phyloP scores from a whole-genome alignment of 345 rosid genomes.

The Hirschfeldia incana region DNA sequence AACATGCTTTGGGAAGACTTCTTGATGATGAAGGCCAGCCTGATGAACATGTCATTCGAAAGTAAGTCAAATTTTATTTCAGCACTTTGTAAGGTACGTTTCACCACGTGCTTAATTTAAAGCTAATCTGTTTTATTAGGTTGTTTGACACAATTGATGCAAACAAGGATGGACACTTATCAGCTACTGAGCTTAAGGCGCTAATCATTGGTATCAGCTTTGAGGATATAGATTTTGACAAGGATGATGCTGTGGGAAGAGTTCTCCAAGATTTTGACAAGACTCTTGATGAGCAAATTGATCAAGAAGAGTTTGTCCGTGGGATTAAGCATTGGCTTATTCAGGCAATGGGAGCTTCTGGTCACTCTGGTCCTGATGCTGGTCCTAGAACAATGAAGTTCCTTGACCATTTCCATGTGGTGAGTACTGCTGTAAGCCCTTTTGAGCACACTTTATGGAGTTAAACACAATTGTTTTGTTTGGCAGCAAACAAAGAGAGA shows the following conservation, averaged over 20 bases:
- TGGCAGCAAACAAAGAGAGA: conserved; percentile 75
- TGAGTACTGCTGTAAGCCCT: conserved; percentile 16
- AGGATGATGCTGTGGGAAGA: conserved; percentile 60
- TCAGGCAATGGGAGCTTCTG: conserved; percentile 44
- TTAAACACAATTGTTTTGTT: not conserved
- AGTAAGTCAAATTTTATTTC: conserved; percentile 42
- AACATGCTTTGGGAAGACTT: conserved; percentile 70
- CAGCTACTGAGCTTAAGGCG: conserved; percentile 63
- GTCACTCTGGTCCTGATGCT: conserved; percentile 42
- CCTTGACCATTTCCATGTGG: conserved; percentile 55
- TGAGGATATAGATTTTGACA: conserved; percentile 72
- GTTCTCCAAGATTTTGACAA: conserved; percentile 70
- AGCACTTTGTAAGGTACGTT: not conserved
- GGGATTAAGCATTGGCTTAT: conserved; percentile 67
- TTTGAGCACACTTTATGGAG: not conserved
- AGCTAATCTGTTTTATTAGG: conserved; percentile 42
- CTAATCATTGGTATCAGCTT: conserved; percentile 72
- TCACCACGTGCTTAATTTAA: not conserved
- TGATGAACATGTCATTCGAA: conserved; percentile 44
- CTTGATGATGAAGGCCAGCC: conserved; percentile 62
- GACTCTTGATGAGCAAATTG: conserved; percentile 43
- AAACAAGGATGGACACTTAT: conserved; percentile 48
- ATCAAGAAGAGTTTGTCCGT: conserved; percentile 45
- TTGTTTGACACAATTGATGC: conserved; percentile 66
- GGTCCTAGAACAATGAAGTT: conserved; percentile 49